phyloP scores from a whole-genome alignment of 164 flowering plant species.

The Stephania cephalantha region DNA sequence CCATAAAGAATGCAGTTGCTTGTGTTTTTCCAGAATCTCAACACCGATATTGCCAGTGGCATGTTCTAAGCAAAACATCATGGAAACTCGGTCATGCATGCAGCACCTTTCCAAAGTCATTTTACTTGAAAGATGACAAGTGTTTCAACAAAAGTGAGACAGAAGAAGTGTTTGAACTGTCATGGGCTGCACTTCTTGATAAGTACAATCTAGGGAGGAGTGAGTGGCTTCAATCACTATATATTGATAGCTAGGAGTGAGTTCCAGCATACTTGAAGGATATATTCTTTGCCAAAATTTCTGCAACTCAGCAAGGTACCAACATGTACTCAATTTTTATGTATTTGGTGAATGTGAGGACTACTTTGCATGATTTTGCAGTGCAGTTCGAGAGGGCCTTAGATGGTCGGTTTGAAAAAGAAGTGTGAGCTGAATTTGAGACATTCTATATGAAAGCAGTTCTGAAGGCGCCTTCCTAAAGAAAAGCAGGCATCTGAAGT shows the following conservation, averaged over 20 bases:
- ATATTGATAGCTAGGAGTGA: constrained; percentile 18
- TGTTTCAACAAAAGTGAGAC: constrained; percentile 26
- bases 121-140: constrained; percentile 29
- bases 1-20: constrained; percentile 22
- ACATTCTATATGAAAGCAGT: constrained; percentile 27
- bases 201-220: constrained; percentile 18
- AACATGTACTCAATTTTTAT: constrained; percentile 25
- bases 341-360: constrained; percentile 25
- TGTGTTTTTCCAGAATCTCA: constrained; percentile 26
- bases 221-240: constrained; percentile 23
- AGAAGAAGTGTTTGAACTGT: constrained; percentile 26
- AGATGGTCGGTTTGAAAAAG: constrained; percentile 30
- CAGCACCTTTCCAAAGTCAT: constrained; percentile 23
- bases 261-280: constrained; percentile 18
- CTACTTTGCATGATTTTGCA: constrained; percentile 24
- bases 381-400: constrained; percentile 26
- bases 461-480: constrained; percentile 29
- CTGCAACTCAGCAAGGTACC: constrained; percentile 21
- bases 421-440: constrained; percentile 34
- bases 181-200: constrained; percentile 21
- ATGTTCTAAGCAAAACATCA: constrained; percentile 31
- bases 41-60: constrained; percentile 32
- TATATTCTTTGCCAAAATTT: constrained; percentile 31
- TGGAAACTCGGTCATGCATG: constrained; percentile 27
- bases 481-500: constrained; percentile 34